Evolutionary conservation across 768 basidiomycete species (phyloP).

Genomic region (Mycena indigotica): DNA sequence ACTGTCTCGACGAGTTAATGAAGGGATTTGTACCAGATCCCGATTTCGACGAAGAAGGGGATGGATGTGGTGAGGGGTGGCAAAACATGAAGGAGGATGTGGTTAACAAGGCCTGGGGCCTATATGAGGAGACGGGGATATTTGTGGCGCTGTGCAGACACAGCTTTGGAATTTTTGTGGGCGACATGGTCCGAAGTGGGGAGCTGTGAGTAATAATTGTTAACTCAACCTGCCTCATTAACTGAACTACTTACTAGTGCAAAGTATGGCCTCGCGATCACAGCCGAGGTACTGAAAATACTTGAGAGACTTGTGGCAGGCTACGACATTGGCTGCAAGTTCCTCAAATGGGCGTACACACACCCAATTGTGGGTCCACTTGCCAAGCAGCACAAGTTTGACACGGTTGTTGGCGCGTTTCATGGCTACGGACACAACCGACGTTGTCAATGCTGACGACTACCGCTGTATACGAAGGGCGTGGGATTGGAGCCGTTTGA

Average conservation of each 20-base stretch:
- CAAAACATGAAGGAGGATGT: too few relatives aligned
- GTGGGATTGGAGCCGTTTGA: too few relatives aligned
- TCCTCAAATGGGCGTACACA: slow-evolving; percentile 2
- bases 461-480: slow-evolving; percentile 13
- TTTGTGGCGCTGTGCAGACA: slow-evolving; percentile 39
- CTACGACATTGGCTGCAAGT: slow-evolving; percentile 20
- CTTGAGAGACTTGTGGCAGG: background rate
- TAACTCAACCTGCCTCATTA: background rate
- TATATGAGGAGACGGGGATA: slow-evolving; percentile 39
- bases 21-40: background rate
- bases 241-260: background rate
- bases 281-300: background rate
- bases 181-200: slow-evolving; percentile 38
- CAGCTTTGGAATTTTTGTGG: slow-evolving; percentile 31
- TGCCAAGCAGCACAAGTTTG: background rate
- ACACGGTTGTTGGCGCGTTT: too few relatives aligned
- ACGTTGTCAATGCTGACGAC: slow-evolving; percentile 5
- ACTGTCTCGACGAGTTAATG: slow-evolving; percentile 5
- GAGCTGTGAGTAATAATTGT: slow-evolving; percentile 34
- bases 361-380: background rate
- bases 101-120: too few relatives aligned
- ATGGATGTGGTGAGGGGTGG: slow-evolving; percentile 34
- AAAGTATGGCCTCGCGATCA: slow-evolving; percentile 14
- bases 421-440: too few relatives aligned
- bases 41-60: slow-evolving; percentile 32